Evolutionary conservation across 1,284 basidiomycete genomes (phyloP), one percentile per base, ranked within the genome.

Genomic region (Sporisorium scitamineum): DNA sequence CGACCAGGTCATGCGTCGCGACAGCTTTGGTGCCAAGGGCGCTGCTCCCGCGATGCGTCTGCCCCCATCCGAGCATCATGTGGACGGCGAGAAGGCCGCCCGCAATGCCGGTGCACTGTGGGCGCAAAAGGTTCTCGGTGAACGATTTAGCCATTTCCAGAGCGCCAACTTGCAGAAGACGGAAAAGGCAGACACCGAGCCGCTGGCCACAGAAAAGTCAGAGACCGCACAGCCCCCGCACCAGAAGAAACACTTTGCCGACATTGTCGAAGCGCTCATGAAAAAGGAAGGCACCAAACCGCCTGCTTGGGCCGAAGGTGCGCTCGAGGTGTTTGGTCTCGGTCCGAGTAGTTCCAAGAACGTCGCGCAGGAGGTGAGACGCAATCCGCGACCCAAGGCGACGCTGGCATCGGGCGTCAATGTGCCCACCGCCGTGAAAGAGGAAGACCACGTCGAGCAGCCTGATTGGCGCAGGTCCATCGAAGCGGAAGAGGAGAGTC

Each of bases 221-320:
- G 60, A 63, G 18, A 32, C 47, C 20, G 10, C 55, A 22, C 58
- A 61, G 7, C 60, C 60, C 1, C 52, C 58, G 18, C 69, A 67
- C 6, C 58, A 58, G 5, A 62, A 53, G 22, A 76, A 78, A 18
- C 51, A 80, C 56, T 78, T 83, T 66, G 81, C 78, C 47, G 81
- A 83, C 31, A 55, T 80, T 1, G 81, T 83, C 39, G 79, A 81
- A 31, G 65, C 76, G 16, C 45, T 82, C 16, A 83, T 82, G 80
- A 76, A 68, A 60, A 83, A 79, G 61, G 81, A 82, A 57, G 81
- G 81, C 39, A 68, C 77, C 52, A 78, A 78, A 48, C 80, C 81
- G 9, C 65, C 54, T 10, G 75, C 75, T 1, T 83, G 81, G 81
- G 78, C 81, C n/a, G 81, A 81, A 26, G 81, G 81, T 5, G 81